Base-by-base conservation (phyloP, 371 early-diverging fungal species). In the Mucor sp. region DNA sequence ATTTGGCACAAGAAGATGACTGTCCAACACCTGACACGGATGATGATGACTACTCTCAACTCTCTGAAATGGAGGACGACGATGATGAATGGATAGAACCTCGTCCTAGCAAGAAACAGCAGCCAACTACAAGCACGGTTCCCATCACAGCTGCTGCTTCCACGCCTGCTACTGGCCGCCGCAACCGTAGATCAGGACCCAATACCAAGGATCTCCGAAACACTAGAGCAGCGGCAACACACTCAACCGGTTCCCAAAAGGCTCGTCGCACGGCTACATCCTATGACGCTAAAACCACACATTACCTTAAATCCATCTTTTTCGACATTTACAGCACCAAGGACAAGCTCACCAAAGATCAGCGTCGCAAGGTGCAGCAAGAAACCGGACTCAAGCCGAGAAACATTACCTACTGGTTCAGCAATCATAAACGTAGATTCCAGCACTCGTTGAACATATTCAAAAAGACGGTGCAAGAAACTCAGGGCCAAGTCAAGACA, bases 401-500 rank as follows among this genome's bases (percentile, higher is more conserved):
- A 6, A 83, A 80, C 21, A 80, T 83, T 47, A 83, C 83, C 2
- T 83, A 83, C 35, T 83, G 83, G 83, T 83, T 83, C 44, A 77
- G 79, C 15, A 83, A 83, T 62, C 83, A 80, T 30, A 83, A 83
- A 30, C 74, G 83, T 14, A 70, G 83, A 12, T 80, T 79, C 55
- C 77, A 74, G 32, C 60, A 56, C 1, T 69, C 77, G 0, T 63
- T 83, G 9, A 9, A 39, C 17, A 65, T 70, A 1, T 83, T 73
- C 53, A 74, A 65, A 66, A 64, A 76, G 21, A 60, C 72, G 9
- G 70, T 76, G 0, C 37, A 64, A 27, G 67, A 75, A 33, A 76
- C 70, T 21, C 33, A 67, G 9, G 77, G 79, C 0, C 17, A 32
- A 1, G 68, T 80, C 25, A 73, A 71, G n/a, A 73, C 72, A 0